A percentile compares a stretch with the other conserved stretches of the same genome.
phyloP scores from a whole-genome alignment of 1,139 yeast genomes.

The Spencermartinsiella ligniputridi region DNA sequence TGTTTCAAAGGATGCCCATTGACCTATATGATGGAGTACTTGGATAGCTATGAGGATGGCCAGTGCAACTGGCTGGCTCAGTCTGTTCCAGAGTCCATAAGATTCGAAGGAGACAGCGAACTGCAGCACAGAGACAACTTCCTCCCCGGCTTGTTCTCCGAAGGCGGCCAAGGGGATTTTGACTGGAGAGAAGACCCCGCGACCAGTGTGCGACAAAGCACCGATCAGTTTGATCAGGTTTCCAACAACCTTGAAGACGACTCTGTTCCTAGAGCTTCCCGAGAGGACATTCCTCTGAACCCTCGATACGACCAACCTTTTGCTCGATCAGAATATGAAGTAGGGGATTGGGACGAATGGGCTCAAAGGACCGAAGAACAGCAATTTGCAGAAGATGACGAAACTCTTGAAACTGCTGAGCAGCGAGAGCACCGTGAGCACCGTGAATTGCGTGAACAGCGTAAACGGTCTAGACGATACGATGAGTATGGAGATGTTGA shows the following conservation, averaged over 20 bases:
- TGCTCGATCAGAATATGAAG: background rate
- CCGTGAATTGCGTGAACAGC: no score
- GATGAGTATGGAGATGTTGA: slow-evolving; percentile 1
- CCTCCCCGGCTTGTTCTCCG: slow-evolving; percentile 8
- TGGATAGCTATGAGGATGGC: slow-evolving; percentile 14
- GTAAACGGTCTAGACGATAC: background rate
- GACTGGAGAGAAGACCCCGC: background rate
- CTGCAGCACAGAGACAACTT: slow-evolving; percentile 24
- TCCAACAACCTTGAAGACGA: background rate
- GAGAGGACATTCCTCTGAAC: background rate
- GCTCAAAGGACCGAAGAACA: background rate
- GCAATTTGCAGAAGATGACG: background rate
- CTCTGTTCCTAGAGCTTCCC: background rate
- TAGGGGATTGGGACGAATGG: background rate
- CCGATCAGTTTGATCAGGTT: background rate
- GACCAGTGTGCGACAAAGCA: background rate
- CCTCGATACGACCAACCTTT: background rate
- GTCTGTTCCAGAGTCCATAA: slow-evolving; percentile 14
- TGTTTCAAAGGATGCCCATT: slow-evolving; percentile 20
- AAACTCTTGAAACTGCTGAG: background rate
- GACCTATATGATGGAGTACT: slow-evolving; percentile 7
- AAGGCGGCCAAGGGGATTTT: background rate
- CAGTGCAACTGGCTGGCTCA: slow-evolving; percentile 16
- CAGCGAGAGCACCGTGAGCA: no score
- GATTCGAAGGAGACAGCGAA: slow-evolving; percentile 24